Base-by-base conservation (phyloP, 148 eudicot species). In the Fagopyrum tataricum region DNA sequence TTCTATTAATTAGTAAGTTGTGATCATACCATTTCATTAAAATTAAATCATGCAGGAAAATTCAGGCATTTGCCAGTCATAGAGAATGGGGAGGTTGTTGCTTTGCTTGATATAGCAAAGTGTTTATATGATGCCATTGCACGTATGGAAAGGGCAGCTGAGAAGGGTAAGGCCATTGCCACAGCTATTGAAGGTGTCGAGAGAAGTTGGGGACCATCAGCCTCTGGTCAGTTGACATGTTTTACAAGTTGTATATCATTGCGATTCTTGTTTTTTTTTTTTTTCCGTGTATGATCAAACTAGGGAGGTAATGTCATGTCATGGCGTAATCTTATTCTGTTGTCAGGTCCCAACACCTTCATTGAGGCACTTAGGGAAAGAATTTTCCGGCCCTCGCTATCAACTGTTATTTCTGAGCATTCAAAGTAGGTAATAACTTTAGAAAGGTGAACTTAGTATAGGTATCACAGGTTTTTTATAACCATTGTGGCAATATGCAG, bases 11-110 rank as follows among this genome's bases (percentile, higher is more conserved):
- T 59, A 59, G 4, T 23, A 23, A 18, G 15, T 67, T 37, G 46
- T 67, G 46, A 40, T 39, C 39, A 42, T 67, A 10, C 37, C 46
- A 67, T 40, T 10, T 39, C 71, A 39, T 37, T 42, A 24, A 39
- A 5, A 67, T 14, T 39, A 2, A 95, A 82, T 79, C 88, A 18
- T 62, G 46, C 92, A 95, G 97, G 99, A 79, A 92, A 87, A 78
- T 95, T 95, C 79, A 90, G 99, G 77, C 99, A 95, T 86, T 79
- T 91, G 75, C 99, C 99, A 26, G 97, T 95, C 62, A 93, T 95
- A 71, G 97, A 95, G 51, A 90, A 90, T 58, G 97, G 98, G 64
- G 96, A 90, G 82, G 98, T 90, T 71, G 78, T 89, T 80, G 96
- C 98, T 71, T 80, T 93, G 71, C 96, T 93, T 77, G 98, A 93